Conservation (phyloP, 257 asterid species). For the Fraxinus anomala region DNA sequence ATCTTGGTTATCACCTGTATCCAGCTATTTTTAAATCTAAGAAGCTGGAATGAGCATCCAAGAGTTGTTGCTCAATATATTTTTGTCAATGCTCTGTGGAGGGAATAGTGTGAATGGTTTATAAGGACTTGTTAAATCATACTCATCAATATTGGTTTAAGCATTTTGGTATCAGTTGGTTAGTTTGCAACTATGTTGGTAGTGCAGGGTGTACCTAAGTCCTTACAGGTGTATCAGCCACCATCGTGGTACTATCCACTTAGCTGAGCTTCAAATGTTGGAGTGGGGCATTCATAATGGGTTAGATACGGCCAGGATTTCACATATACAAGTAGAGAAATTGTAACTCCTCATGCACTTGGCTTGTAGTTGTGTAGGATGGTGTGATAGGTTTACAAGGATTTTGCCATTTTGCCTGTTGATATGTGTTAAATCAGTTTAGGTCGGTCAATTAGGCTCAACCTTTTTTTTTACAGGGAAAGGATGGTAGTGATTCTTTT, state of each 20-base stretch:
- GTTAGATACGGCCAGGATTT: not conserved
- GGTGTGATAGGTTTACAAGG: not conserved
- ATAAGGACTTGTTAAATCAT: not conserved
- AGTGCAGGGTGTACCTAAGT: not conserved
- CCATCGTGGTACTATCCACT: not conserved
- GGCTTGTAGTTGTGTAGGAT: not conserved
- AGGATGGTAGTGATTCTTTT: not conserved
- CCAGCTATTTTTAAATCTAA: conserved; percentile 13
- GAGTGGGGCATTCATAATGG: not conserved
- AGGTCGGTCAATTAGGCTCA: not conserved
- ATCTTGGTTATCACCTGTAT: conserved; percentile 12
- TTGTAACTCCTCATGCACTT: not conserved
- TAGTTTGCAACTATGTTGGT: not conserved
- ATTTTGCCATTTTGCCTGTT: not conserved
- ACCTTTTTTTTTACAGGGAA: not conserved
- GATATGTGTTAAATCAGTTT: not conserved
- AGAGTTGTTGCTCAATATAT: not conserved
- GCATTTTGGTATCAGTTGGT: not conserved
- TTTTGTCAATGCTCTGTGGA: not conserved
- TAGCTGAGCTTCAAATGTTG: not conserved
- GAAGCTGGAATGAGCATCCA: conserved; percentile 20
- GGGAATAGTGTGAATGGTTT: not conserved
- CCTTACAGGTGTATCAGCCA: not conserved
- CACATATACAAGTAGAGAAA: not conserved
- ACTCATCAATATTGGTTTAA: not conserved